phyloP scores from a whole-genome alignment of 768 basidiomycete species.

The Kwoniella dejecticola region DNA sequence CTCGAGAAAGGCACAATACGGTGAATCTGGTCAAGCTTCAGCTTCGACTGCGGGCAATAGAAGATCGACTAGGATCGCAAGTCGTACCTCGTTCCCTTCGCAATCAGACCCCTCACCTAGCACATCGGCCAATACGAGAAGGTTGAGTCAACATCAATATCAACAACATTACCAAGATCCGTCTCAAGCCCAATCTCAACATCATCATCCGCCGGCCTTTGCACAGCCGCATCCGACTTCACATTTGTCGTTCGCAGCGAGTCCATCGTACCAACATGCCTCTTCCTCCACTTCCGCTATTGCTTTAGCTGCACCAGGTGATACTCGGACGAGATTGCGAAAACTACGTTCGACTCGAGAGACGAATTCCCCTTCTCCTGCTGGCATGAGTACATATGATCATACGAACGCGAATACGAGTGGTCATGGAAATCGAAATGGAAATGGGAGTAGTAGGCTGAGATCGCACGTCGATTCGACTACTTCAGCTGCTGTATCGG shows the following conservation, averaged over 20 bases:
- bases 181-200: not conserved
- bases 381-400: not conserved
- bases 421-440: not conserved
- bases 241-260: slow-evolving; percentile 2
- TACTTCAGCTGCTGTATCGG: not conserved
- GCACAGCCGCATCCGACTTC: not conserved
- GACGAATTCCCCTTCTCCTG: not conserved
- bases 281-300: not conserved
- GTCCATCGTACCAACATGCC: slow-evolving; percentile 4
- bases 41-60: not conserved
- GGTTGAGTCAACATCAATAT: not conserved
- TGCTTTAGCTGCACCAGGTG: not conserved
- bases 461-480: not conserved
- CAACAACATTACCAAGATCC: no score
- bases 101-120: not conserved
- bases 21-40: not conserved
- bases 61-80: slow-evolving; percentile 14
- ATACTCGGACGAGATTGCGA: not conserved
- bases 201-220: slow-evolving; percentile 8
- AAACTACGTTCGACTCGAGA: not conserved
- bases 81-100: slow-evolving; percentile 3
- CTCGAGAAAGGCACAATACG: not conserved
- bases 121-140: not conserved
- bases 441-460: not conserved
- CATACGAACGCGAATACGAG: no score